These are phyloP conservation scores for Microstegium vimineum DNA, from an alignment of 176 grass and related monocot species.

Conservation along the genomic window DNA sequence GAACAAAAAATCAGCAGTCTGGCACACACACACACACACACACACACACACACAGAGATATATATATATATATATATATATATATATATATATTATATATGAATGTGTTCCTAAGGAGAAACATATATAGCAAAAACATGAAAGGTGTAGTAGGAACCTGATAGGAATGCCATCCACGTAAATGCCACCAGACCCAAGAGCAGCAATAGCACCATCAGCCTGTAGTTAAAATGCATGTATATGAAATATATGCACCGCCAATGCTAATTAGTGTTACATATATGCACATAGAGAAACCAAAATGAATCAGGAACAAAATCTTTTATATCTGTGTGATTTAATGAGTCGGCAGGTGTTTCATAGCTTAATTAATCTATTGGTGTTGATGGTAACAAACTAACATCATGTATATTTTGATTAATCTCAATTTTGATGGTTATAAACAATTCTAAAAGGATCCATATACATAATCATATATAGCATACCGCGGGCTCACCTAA, in stretches of 20 bases:
- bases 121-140: not conserved
- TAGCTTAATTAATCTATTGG: no score
- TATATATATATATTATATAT: no score
- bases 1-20: not conserved
- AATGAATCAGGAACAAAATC: not conserved
- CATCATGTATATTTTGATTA: not conserved
- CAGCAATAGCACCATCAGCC: constrained; percentile 1
- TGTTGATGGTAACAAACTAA: not conserved
- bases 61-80: no score
- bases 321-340: not conserved
- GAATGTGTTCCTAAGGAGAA: not conserved
- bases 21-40: no score
- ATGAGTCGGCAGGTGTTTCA: not conserved
- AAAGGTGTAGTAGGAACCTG: constrained; percentile 3
- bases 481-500: not conserved
- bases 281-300: not conserved
- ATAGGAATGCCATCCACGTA: not conserved
- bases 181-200: not conserved
- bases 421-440: not conserved
- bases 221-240: not conserved
- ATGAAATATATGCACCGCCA: no score
- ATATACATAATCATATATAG: not conserved
- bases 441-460: not conserved
- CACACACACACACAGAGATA: no score
- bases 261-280: not conserved